These are phyloP conservation scores for Cladosporium sp. DNA, from an alignment of 2,329 filamentous ascomycete genomes.

Conservation along the genomic window DNA sequence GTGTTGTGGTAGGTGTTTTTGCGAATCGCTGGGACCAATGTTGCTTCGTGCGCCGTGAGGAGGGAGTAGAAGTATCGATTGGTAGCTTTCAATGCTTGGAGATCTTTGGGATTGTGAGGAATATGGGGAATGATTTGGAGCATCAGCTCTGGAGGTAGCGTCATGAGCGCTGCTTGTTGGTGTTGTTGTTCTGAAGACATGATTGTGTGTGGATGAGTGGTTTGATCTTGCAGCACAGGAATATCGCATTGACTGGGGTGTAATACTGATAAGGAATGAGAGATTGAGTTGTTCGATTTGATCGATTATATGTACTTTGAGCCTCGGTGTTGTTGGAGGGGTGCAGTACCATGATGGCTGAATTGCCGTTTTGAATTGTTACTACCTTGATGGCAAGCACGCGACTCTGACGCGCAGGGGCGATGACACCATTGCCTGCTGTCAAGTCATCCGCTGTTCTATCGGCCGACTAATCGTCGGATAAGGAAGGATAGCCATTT, in stretches of 20 bases:
- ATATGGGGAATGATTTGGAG: slow-evolving; percentile 32
- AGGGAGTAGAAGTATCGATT: slow-evolving; percentile 33
- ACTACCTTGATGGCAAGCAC: slow-evolving; percentile 19
- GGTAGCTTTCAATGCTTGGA: slow-evolving; percentile 32
- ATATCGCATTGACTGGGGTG: neutral
- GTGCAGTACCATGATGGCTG: slow-evolving; percentile 17
- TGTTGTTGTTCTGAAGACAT: slow-evolving; percentile 3
- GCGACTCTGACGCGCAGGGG: slow-evolving; percentile 10
- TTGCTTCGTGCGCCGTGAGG: slow-evolving; percentile 34
- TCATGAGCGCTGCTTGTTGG: slow-evolving; percentile 25
- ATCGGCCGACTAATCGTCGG: neutral
- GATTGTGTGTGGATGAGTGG: neutral
- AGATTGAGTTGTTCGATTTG: neutral
- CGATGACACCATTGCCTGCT: neutral
- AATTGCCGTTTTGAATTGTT: neutral
- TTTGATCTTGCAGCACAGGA: neutral
- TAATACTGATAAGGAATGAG: neutral
- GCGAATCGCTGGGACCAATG: slow-evolving; percentile 33
- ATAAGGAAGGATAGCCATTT: neutral
- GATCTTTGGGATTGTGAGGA: slow-evolving; percentile 31
- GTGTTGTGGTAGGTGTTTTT: slow-evolving; percentile 23
- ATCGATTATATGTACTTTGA: slow-evolving; percentile 8
- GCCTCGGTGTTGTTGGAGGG: slow-evolving; percentile 18
- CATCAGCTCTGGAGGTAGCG: slow-evolving; percentile 37
- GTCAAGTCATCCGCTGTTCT: neutral